Evolutionary conservation across 2,329 filamentous ascomycete genomes (phyloP).

Genomic region (Akanthomyces dipterigenus): DNA sequence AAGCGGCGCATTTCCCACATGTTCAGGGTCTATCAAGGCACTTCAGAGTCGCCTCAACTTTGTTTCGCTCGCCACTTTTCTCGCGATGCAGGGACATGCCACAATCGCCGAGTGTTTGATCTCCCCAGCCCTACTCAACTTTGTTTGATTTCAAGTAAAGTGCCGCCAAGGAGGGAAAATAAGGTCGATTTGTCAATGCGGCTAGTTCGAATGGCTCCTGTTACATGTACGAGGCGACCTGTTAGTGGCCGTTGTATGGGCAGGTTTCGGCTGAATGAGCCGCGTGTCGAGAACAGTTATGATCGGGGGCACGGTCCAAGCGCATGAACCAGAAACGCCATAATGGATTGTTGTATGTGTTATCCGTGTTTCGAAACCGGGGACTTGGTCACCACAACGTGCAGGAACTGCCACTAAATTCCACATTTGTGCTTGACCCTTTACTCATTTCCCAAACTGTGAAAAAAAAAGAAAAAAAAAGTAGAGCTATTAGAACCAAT

Average conservation of each 20-base stretch:
- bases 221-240: neutral
- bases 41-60: neutral
- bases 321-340: slow-evolving; percentile 2
- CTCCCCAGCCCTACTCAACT: neutral
- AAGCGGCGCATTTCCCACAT: neutral
- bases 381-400: neutral
- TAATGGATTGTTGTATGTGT: neutral
- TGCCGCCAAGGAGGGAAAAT: neutral
- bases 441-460: slow-evolving; percentile 2
- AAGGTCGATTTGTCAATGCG: slow-evolving; percentile 6
- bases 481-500: neutral
- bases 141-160: neutral
- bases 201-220: neutral
- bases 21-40: neutral
- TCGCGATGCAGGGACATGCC: neutral
- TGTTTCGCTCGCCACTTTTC: neutral
- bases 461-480: neutral
- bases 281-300: neutral
- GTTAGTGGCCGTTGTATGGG: neutral
- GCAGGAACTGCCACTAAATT: neutral
- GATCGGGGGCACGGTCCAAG: slow-evolving; percentile 1
- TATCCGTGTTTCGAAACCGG: slow-evolving; percentile 7
- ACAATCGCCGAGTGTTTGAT: slow-evolving; percentile 6
- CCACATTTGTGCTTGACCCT: slow-evolving; percentile 4
- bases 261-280: slow-evolving; percentile 9